Conservation (phyloP, 2,329 filamentous ascomycete genomes). For the Alternaria brassicicola region DNA sequence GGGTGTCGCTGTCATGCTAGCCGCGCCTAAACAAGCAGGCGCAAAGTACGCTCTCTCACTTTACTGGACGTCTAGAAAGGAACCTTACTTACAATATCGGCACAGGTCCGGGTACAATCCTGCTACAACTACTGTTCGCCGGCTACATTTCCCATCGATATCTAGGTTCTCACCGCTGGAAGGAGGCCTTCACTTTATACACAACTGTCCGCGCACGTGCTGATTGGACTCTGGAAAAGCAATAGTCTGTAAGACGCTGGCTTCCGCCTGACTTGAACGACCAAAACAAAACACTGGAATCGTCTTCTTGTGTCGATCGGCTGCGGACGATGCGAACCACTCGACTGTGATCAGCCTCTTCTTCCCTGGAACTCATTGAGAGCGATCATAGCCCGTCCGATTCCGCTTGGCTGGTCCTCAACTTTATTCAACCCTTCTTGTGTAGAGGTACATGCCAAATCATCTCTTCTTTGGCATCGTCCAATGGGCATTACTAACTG, state of each 20-base stretch:
- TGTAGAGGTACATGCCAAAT: neutral
- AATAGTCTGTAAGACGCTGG: neutral
- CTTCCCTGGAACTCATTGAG: neutral
- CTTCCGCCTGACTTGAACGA: neutral
- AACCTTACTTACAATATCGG: neutral
- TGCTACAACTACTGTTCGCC: neutral
- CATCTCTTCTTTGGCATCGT: neutral
- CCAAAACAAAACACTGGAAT: neutral
- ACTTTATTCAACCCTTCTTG: neutral
- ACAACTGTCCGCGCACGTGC: neutral
- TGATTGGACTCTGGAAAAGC: constrained; percentile 6
- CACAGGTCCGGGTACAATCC: constrained; percentile 9
- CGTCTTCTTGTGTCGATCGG: neutral
- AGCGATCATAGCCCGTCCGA: neutral
- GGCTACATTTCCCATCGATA: constrained; percentile 1
- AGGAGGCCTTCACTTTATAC: neutral
- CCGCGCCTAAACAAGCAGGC: neutral
- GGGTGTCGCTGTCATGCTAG: constrained; percentile 3
- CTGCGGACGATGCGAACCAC: constrained; percentile 3
- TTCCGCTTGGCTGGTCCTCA: neutral
- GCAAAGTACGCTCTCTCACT: neutral
- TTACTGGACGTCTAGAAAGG: neutral
- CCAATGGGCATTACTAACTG: neutral
- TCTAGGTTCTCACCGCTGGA: neutral
- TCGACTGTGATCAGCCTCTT: neutral